Evolutionary conservation across 371 early-diverging fungal genomes (phyloP).

Genomic region (Coemansia sp.): DNA sequence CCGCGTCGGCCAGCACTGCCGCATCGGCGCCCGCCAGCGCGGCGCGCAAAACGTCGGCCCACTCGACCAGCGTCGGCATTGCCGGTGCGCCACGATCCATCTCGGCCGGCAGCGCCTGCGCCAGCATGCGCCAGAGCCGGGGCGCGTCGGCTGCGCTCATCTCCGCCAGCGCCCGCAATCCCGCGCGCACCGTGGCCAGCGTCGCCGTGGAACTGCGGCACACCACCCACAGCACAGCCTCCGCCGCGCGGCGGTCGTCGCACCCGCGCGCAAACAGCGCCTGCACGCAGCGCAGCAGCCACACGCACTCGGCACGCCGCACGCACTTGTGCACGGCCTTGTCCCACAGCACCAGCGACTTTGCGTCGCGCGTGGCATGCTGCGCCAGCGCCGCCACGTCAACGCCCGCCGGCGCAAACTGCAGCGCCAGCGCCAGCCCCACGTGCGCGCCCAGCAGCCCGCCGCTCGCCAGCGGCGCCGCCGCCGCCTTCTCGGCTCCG

Average conservation of each 20-base stretch:
- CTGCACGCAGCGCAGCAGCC: slow-evolving; percentile 67
- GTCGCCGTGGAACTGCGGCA: slow-evolving; percentile 48
- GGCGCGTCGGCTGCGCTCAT: slow-evolving; percentile 30
- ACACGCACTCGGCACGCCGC: slow-evolving; percentile 67
- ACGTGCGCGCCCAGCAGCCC: slow-evolving; percentile 77
- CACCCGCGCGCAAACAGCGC: slow-evolving; percentile 53
- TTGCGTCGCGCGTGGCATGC: slow-evolving; percentile 45
- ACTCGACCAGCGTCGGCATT: slow-evolving; percentile 45
- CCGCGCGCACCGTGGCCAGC: slow-evolving; percentile 45
- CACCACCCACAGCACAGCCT: slow-evolving; percentile 46
- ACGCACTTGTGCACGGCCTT: slow-evolving; percentile 77
- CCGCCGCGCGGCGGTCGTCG: slow-evolving; percentile 38
- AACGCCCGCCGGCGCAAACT: slow-evolving; percentile 28
- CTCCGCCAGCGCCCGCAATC: slow-evolving; percentile 4
- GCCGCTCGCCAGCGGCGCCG: slow-evolving; percentile 63
- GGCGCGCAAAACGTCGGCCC: slow-evolving; percentile 59
- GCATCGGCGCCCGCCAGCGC: slow-evolving; percentile 61
- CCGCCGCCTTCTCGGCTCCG: slow-evolving; percentile 63
- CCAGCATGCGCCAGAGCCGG: slow-evolving; percentile 30
- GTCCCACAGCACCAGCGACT: slow-evolving; percentile 77
- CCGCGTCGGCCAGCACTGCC: slow-evolving; percentile 49
- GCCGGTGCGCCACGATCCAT: slow-evolving; percentile 26
- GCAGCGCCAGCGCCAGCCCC: slow-evolving; percentile 55
- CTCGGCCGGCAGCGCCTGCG: slow-evolving; percentile 30
- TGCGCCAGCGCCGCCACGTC: slow-evolving; percentile 22